These are phyloP conservation scores for Phyllosticta citriasiana DNA, from an alignment of 2,329 filamentous ascomycete species.

Conservation along the genomic window DNA sequence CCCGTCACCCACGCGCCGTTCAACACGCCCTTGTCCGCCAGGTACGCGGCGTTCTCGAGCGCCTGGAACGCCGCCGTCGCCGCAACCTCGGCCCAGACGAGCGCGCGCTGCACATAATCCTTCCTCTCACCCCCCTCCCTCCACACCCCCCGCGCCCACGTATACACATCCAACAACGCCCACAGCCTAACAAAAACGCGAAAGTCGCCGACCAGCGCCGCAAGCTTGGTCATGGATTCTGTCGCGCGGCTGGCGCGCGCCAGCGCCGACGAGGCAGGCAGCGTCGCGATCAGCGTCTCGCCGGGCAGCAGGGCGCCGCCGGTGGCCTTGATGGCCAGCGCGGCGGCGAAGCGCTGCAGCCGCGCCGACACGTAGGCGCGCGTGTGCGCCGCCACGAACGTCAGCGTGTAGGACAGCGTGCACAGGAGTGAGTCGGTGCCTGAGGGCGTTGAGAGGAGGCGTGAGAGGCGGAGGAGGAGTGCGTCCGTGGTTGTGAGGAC, in stretches of 20 bases:
- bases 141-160: slow-evolving; percentile 46
- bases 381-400: slow-evolving; percentile 31
- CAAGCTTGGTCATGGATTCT: slow-evolving; percentile 38
- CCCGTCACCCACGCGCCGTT: slow-evolving; percentile 35
- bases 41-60: slow-evolving; percentile 74
- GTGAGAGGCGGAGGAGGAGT: slow-evolving; percentile 23
- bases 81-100: slow-evolving; percentile 60
- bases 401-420: slow-evolving; percentile 35
- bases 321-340: slow-evolving; percentile 25
- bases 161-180: slow-evolving; percentile 64
- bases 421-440: slow-evolving; percentile 33
- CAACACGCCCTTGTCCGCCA: slow-evolving; percentile 63
- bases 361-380: slow-evolving; percentile 25
- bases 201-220: slow-evolving; percentile 57
- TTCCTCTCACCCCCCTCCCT: slow-evolving; percentile 5
- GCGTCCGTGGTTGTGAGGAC: slow-evolving; percentile 18
- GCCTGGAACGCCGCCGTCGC: slow-evolving; percentile 63
- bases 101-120: slow-evolving; percentile 20
- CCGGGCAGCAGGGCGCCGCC: slow-evolving; percentile 29
- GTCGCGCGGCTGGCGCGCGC: slow-evolving; percentile 24
- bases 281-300: slow-evolving; percentile 29
- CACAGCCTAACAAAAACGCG: slow-evolving; percentile 67
- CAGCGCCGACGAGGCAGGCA: slow-evolving; percentile 24
- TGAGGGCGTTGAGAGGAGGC: slow-evolving; percentile 29
- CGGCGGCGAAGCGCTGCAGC: slow-evolving; percentile 26